Conservation (phyloP, 2,329 filamentous ascomycete genomes). For the Aspergillus sp. region DNA sequence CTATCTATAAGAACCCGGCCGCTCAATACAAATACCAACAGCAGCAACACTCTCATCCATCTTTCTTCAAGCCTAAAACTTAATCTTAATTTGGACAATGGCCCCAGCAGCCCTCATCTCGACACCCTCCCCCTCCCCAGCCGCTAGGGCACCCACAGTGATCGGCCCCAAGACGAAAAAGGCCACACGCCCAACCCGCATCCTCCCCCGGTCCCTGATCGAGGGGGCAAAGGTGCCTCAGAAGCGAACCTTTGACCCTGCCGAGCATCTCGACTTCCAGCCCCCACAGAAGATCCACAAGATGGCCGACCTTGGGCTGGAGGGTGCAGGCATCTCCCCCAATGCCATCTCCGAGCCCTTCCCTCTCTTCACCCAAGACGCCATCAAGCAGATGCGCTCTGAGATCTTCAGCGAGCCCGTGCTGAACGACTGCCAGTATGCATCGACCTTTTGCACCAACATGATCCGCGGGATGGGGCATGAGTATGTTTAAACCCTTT, state of each 20-base stretch:
- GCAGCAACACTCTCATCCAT: not conserved
- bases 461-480: conserved; percentile 55
- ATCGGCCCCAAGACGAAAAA: conserved; percentile 14
- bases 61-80: not conserved
- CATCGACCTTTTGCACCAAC: conserved; percentile 54
- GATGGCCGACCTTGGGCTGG: conserved; percentile 57
- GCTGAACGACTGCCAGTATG: conserved; percentile 56
- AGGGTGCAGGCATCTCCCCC: conserved; percentile 51
- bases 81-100: not conserved
- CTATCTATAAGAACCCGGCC: not conserved
- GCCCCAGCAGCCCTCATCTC: not conserved
- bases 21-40: not conserved
- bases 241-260: conserved; percentile 48
- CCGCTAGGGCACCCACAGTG: conserved; percentile 1
- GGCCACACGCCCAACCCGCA: conserved; percentile 17
- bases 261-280: conserved; percentile 55
- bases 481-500: no score
- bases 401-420: conserved; percentile 60
- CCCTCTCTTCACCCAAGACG: conserved; percentile 60
- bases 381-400: conserved; percentile 62
- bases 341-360: conserved; percentile 50
- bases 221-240: not conserved
- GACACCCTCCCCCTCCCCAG: not conserved
- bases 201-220: conserved; percentile 12
- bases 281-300: conserved; percentile 51